Conservation (phyloP, 805 yeast genomes). For the Ogataea glucozyma region DNA sequence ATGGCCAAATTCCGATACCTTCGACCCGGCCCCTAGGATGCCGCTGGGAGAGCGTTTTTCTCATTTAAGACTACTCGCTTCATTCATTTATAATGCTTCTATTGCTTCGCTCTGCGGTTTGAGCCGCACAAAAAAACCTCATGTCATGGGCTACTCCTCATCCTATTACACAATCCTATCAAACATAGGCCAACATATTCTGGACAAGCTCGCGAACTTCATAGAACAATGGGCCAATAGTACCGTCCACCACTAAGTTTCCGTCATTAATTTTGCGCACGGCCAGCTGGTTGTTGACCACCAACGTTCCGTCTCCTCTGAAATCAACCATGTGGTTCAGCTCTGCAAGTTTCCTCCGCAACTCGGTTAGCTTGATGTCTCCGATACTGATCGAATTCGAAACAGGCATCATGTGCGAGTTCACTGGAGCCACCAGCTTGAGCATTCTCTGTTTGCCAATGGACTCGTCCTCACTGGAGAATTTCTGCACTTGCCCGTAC, state of each 20-base stretch:
- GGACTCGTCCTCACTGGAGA: constrained; percentile 15
- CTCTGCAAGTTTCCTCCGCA: constrained; percentile 60
- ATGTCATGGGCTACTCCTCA: no score
- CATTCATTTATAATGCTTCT: no score
- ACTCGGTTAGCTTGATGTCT: constrained; percentile 79
- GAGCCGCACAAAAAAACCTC: no score
- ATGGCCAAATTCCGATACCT: no score
- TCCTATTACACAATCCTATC: constrained; percentile 14
- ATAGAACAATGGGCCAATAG: constrained; percentile 72
- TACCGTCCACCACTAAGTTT: constrained; percentile 82
- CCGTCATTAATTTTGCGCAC: constrained; percentile 81
- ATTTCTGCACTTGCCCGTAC: constrained; percentile 54
- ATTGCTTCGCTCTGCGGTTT: no score
- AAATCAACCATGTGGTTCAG: constrained; percentile 78
- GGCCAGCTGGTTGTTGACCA: constrained; percentile 75
- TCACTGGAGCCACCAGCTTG: constrained; percentile 17
- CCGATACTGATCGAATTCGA: constrained; percentile 63
- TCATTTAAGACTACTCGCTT: no score
- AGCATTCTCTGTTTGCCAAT: constrained; percentile 9
- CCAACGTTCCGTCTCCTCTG: constrained; percentile 89
- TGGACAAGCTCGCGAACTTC: constrained; percentile 71
- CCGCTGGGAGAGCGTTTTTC: no score
- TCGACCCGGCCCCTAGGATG: no score
- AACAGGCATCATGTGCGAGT: constrained; percentile 17
- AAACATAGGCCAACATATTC: constrained; percentile 74